A percentile compares a stretch with the other conserved stretches of the same genome.
These are phyloP conservation scores for Acer campestre DNA, from an alignment of 345 rosid species.

Conservation along the genomic window DNA sequence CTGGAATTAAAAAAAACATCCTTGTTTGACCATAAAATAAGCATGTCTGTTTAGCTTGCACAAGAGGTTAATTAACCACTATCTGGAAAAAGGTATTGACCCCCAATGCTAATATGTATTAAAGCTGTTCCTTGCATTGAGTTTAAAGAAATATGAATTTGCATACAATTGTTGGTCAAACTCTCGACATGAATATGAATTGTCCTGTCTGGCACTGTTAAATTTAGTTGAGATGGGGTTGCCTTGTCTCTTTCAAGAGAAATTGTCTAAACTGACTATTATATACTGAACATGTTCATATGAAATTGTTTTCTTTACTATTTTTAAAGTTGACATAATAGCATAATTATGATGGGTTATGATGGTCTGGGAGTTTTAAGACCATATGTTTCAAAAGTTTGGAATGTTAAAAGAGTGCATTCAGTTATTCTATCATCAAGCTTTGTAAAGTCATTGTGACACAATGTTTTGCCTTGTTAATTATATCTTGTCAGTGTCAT, in stretches of 20 bases:
- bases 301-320: neutral
- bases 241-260: neutral
- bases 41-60: neutral
- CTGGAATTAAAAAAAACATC: slow-evolving; percentile 1
- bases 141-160: neutral
- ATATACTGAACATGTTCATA: neutral
- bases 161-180: neutral
- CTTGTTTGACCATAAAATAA: neutral
- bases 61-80: neutral
- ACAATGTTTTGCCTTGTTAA: slow-evolving; percentile 11
- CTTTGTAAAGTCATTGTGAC: slow-evolving; percentile 1
- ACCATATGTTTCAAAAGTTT: neutral
- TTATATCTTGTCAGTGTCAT: slow-evolving; percentile 51
- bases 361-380: neutral
- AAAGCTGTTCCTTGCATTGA: neutral
- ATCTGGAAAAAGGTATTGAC: neutral
- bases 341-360: neutral
- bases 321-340: neutral
- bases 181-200: neutral
- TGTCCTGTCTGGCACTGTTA: neutral
- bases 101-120: neutral
- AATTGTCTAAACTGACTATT: neutral
- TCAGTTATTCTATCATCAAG: neutral
- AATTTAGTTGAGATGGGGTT: neutral
- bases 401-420: neutral